Conservation (phyloP, 192 early-diverging fungal genomes). For the Dimargaris verticillata region DNA sequence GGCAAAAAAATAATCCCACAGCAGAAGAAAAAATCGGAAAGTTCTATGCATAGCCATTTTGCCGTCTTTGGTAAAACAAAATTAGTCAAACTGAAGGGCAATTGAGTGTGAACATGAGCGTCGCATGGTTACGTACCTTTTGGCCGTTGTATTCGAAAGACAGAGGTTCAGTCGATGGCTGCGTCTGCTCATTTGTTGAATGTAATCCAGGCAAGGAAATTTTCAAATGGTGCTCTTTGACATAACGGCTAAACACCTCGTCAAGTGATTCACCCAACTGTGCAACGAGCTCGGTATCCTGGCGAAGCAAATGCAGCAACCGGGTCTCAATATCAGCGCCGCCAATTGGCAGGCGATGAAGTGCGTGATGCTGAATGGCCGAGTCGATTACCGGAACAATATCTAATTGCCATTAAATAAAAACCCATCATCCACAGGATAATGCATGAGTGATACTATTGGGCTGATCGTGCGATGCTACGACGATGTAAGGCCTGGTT, state of each 20-base stretch:
- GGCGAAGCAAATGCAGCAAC: slow-evolving; percentile 39
- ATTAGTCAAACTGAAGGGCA: background rate
- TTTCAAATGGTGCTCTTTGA: slow-evolving; percentile 31
- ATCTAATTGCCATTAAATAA: slow-evolving; percentile 21
- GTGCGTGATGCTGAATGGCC: slow-evolving; percentile 37
- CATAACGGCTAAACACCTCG: slow-evolving; percentile 32
- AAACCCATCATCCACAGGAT: background rate
- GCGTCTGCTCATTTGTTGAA: slow-evolving; percentile 12
- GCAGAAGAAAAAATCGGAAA: background rate
- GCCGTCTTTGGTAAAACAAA: background rate
- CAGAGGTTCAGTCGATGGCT: slow-evolving; percentile 15
- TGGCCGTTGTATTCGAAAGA: slow-evolving; percentile 42
- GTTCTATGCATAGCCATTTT: background rate
- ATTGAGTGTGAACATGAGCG: too few species aligned
- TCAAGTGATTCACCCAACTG: slow-evolving; percentile 33
- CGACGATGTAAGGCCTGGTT: background rate
- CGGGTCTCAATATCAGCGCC: slow-evolving; percentile 49
- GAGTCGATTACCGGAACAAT: slow-evolving; percentile 72
- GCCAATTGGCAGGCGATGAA: slow-evolving; percentile 44
- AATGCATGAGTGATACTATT: background rate
- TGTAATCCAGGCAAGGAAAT: background rate
- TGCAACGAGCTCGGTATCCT: slow-evolving; percentile 29
- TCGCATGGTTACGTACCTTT: slow-evolving; percentile 17
- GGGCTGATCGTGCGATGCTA: background rate
- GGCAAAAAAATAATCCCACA: background rate